Evolutionary conservation across 2,329 filamentous ascomycete species (phyloP).

Genomic region (Talaromyces sp.): DNA sequence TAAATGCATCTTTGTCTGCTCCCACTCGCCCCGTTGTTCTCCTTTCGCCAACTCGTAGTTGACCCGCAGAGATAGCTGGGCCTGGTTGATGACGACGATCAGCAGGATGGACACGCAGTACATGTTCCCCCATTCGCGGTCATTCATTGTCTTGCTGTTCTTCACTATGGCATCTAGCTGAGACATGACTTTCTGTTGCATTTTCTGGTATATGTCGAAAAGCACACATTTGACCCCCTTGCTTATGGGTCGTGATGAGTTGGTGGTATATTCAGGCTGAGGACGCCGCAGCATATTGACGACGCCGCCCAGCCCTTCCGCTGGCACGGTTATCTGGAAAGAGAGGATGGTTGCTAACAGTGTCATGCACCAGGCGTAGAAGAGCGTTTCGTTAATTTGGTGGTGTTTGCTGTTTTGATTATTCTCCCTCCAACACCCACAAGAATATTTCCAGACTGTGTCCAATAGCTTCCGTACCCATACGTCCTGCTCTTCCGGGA

Average conservation of each 20-base stretch:
- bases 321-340: slow-evolving; percentile 3
- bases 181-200: background rate
- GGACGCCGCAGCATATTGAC: too few relatives aligned
- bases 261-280: too few relatives aligned
- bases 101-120: slow-evolving; percentile 10
- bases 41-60: background rate
- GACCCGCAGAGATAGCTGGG: slow-evolving; percentile 10
- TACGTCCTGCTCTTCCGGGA: background rate
- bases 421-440: background rate
- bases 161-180: slow-evolving; percentile 2
- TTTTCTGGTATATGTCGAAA: slow-evolving; percentile 1
- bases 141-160: background rate
- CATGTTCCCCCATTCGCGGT: slow-evolving; percentile 1
- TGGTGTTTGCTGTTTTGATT: background rate
- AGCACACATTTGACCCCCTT: slow-evolving; percentile 9
- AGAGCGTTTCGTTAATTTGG: slow-evolving; percentile 1
- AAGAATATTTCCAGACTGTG: background rate
- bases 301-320: background rate
- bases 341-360: slow-evolving; percentile 8
- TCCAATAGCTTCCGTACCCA: slow-evolving; percentile 2
- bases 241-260: slow-evolving; percentile 7
- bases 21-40: background rate
- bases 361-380: slow-evolving; percentile 6
- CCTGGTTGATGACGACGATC: slow-evolving; percentile 1
- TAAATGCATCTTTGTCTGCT: background rate